Evolutionary conservation across 306 rosid species (phyloP).

Genomic region (Corylus americana): DNA sequence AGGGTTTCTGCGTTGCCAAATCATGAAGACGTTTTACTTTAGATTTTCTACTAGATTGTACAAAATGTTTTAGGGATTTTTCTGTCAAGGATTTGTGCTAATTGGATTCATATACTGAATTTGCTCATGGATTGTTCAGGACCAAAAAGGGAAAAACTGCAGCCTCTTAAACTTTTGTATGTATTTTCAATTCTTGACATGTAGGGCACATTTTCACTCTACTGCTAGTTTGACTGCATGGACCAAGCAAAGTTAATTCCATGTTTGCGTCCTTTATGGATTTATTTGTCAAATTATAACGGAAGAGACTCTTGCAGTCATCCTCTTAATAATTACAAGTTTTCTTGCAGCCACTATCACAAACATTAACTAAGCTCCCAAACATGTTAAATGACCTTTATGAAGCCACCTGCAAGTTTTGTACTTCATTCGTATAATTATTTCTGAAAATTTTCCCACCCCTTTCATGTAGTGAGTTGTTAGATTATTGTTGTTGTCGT

Average conservation of each 20-base stretch:
- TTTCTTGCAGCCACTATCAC: neutral
- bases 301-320: slow-evolving; percentile 1
- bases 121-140: neutral
- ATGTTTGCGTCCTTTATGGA: neutral
- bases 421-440: neutral
- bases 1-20: neutral
- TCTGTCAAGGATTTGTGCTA: neutral
- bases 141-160: neutral
- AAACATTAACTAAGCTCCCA: neutral
- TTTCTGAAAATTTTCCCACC: neutral
- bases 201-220: neutral
- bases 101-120: neutral
- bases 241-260: neutral
- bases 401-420: neutral
- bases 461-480: neutral
- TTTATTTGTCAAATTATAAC: neutral
- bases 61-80: neutral
- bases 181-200: neutral
- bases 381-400: neutral
- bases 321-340: neutral
- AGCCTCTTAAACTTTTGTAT: neutral
- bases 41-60: neutral
- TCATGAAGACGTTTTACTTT: neutral
- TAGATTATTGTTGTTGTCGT: neutral
- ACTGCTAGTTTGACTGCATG: neutral